Evolutionary conservation across 192 early-diverging fungal genomes (phyloP), one percentile per base, ranked within the genome.

Genomic region (Bifiguratus adelaidae): DNA sequence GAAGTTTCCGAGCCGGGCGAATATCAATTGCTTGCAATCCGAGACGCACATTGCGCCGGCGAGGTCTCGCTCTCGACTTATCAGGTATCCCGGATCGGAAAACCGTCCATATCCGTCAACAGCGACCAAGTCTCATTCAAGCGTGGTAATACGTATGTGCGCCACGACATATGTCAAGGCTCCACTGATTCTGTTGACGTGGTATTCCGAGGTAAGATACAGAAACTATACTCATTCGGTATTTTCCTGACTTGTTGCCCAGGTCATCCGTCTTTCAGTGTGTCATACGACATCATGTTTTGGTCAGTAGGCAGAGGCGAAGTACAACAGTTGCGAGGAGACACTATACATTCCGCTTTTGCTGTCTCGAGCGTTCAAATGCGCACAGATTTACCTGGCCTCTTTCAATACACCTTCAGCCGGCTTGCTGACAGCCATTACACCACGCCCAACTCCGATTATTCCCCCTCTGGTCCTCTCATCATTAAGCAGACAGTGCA

Each of bases 31-130:
- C 12, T 67, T 6, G 45, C 41, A 15, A 59, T 71, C 4, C 42
- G 60, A 40, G 68, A 71, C 51, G 28, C 63, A 1, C 55, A 55
- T 35, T 71, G 68, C 18, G 27, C 36, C 24, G 68, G 68, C n/a
- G 54, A 54, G 32, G 56, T 67, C 4, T 53, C 58, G 13, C 38
- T 41, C 8, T 43, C 58, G 5, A 19, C 58, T 11, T 53, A 50
- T 18, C 27, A 47, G 23, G 56, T 55, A 0, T 34, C 16, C 7
- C 63, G 55, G 53, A 22, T 59, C 0, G 52, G 47, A 20, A 44
- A 43, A 19, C 68, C 68, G 9, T 36, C 49, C 0, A 22, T 66
- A 18, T 27, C 32, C 3, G 47, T 60, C 45, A 37, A 30, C 2
- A 50, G 58, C 27, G 50, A 56, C 25, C 56, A 63, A 22, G 50